Evolutionary conservation across 495 filamentous ascomycete genomes (phyloP).

Genomic region (Xylaria palmicola): DNA sequence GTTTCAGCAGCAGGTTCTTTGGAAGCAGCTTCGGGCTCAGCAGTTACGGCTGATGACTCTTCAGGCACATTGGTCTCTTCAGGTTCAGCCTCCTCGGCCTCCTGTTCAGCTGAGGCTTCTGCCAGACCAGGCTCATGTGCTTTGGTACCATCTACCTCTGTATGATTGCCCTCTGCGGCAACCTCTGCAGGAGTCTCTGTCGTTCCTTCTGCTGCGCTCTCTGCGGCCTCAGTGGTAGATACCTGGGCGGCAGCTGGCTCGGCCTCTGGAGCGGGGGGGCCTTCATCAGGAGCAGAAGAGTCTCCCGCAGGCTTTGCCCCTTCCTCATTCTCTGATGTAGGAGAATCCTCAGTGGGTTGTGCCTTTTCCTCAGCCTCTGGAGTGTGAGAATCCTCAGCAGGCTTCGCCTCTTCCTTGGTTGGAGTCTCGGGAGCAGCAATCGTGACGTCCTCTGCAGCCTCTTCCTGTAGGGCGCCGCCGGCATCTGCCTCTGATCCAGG

Average conservation of each 20-base stretch:
- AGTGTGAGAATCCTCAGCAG: background rate
- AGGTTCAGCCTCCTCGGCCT: background rate
- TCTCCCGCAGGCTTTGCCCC: background rate
- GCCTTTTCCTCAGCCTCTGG: background rate
- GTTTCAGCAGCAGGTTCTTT: conserved; percentile 5
- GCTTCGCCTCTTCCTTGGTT: background rate
- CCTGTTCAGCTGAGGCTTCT: background rate
- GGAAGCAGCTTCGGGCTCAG: conserved; percentile 1
- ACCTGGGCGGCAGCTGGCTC: conserved; percentile 5
- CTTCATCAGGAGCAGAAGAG: background rate
- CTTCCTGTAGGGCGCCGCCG: background rate
- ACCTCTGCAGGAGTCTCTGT: no score
- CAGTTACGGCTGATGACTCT: background rate
- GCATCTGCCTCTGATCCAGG: conserved; percentile 1
- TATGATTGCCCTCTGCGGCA: no score
- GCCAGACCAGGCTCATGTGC: background rate
- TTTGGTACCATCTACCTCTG: background rate
- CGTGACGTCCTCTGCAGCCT: background rate
- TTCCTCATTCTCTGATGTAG: background rate
- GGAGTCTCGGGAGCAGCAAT: background rate
- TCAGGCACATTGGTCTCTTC: background rate
- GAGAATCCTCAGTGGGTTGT: background rate
- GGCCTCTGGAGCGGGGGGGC: background rate
- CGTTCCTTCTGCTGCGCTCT: background rate
- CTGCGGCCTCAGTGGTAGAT: background rate